Evolutionary conservation across 164 flowering plant species (phyloP), one percentile per base, ranked within the genome.

Genomic region (Tetrastigma voinierianum): DNA sequence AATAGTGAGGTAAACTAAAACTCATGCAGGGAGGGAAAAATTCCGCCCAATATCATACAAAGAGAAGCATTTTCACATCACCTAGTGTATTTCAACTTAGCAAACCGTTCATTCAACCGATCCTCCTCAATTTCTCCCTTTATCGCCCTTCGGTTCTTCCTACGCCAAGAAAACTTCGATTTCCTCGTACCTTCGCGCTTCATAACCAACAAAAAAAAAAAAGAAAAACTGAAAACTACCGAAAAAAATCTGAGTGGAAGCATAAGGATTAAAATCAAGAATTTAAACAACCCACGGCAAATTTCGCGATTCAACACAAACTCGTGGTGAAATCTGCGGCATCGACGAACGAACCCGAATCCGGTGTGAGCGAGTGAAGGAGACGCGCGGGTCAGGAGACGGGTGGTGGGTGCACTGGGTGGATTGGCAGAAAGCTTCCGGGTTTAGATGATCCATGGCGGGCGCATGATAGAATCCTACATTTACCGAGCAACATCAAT

Each of bases 51-150:
- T 49, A 49, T 49, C 14, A 16, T 49, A 49, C n/a, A n/a, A 44
- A 58, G 16, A 44, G 2, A 10, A 3, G 23, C 43, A 6, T 32
- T 61, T 56, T 6, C 3, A 16, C 32, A 20, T 75, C 78, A 94
- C 98, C 98, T 56, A 91, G 72, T 11, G 85, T 73, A 21, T 86
- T 83, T 64, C 79, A 95, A 65, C 75, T 95, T 92, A 1, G 4
- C 4, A 24, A 24, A 24, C 32, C 4, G 32, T 4, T 24, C 32
- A 24, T 24, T 24, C 32, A 24, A 24, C 32, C 32, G 32, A 1
- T 24, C 32, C 32, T 24, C 32, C 4, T 24, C 32, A 24, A 24
- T 24, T 24, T 24, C 32, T 24, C 32, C 32, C 4, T n/a, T n/a
- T 4, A 4, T 24, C 32, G 4, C 1, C 32, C 4, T 24, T 24